These are phyloP conservation scores for Pyrenopolyporus hunteri DNA, from an alignment of 495 filamentous ascomycete species.

Conservation along the genomic window DNA sequence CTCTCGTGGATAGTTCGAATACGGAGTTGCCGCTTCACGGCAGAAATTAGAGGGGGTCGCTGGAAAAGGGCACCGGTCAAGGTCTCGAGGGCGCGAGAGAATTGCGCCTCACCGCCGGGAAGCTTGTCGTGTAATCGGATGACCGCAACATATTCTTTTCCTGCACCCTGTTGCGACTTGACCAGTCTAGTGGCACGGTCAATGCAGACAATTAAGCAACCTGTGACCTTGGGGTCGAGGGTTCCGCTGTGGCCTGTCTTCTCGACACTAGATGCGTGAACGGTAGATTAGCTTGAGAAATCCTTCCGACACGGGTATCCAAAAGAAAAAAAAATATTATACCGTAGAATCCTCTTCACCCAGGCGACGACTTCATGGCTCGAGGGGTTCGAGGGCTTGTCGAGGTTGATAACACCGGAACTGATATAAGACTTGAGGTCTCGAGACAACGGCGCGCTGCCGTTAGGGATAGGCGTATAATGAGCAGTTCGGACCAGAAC, in stretches of 20 bases:
- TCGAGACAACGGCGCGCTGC: conserved; percentile 83
- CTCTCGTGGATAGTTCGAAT: conserved; percentile 96
- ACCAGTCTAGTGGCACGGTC: conserved; percentile 95
- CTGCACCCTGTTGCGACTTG: conserved; percentile 97
- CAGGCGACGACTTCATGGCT: conserved; percentile 98
- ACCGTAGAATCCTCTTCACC: conserved; percentile 97
- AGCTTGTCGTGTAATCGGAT: conserved; percentile 92
- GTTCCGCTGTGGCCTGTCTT: conserved; percentile 98
- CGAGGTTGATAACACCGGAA: conserved; percentile 96
- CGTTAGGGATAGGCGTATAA: conserved; percentile 91
- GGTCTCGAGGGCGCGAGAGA: conserved; percentile 88
- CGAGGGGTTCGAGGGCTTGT: conserved; percentile 97
- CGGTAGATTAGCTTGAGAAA: conserved; percentile 36
- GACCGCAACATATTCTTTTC: conserved; percentile 68
- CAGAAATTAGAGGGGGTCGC: conserved; percentile 93
- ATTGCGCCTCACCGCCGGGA: conserved; percentile 86
- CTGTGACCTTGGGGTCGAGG: conserved; percentile 79
- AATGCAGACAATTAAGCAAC: conserved; percentile 93
- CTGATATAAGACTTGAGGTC: conserved; percentile 95
- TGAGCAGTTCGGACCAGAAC: conserved; percentile 88
- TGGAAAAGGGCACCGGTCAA: conserved; percentile 97
- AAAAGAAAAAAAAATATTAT: conserved; percentile 23
- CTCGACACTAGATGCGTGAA: conserved; percentile 69
- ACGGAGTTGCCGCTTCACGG: conserved; percentile 97
- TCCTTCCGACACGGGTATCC: neutral